Evolutionary conservation across 1,139 yeast species (phyloP), one percentile per base, ranked within the genome.

Genomic region (Scheffersomyces segobiensis): DNA sequence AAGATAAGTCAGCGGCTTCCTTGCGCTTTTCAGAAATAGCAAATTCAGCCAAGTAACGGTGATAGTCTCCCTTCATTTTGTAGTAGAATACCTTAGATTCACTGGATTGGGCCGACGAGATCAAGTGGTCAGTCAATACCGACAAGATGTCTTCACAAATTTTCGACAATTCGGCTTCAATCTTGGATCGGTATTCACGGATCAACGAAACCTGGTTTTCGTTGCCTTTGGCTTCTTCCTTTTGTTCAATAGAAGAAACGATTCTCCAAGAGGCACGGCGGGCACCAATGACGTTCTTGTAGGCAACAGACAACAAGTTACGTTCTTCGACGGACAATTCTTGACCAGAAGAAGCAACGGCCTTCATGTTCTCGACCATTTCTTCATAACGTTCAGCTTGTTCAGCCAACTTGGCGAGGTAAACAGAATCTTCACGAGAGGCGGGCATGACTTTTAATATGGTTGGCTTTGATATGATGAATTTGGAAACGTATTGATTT

Each of bases 341-440:
- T 79, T 92, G 93, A 64, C 97, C 98, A 54, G 97, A 86, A 53
- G 97, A 89, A 67, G 98, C 98, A 73, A 95, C 98, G 61, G 92
- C 91, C 80, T 93, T 93, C 98, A 95, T 95, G 82, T 91, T 91
- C 78, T 93, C 97, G 70, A 95, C 98, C 98, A 93, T 93, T 82
- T 96, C 99, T 82, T 95, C 99, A 78, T 95, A 95, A 81, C 99
- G 96, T 84, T 95, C 99, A 72, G 99, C 98, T 84, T 95, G 98
- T 83, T 95, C 99, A 71, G 98, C 98, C 79, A 95, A 91, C 81
- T 95, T 95, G 79, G 99, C 98, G 78, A 95, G 89, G 81, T 93
- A 95, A 72, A 95, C 98, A 71, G 97, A 91, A 84, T 93, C 97
- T 87, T 95, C 99, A 84, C 98, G 97, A 73, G 93, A 85, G 76